Base-by-base conservation (phyloP, 805 yeast species). In the Citeromyces nyonsensis region DNA sequence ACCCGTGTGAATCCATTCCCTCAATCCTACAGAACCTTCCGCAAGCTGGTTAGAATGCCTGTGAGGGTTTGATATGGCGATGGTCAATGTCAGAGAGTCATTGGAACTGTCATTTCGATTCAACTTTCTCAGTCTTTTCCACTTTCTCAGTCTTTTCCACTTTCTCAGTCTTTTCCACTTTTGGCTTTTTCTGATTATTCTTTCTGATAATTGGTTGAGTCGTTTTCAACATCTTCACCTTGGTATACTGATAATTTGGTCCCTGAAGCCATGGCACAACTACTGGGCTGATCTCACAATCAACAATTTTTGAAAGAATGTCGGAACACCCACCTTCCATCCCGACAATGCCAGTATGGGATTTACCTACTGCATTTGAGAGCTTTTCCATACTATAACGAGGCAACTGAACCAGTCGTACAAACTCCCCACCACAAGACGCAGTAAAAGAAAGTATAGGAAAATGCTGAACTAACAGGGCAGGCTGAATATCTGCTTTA, bases 351-450 rank as follows among this genome's bases (percentile, higher is more conserved):
- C 56, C 48, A 4, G 44, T 43, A 26, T 54, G 44, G 7, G 49
- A 51, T 6, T 38, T 43, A 6, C 52, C 49, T 14, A 59, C 37
- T 4, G 40, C 44, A 15, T 40, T 36, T 27, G 64, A 55, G 2
- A 68, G 37, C 33, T 40, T 38, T 4, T 35, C 41, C 44, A 43
- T 45, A 6, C 57, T 40, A 3, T 58, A 68, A 35, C 56, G 59
- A 2, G 85, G 85, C 15, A 79, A 52, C 38, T 72, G 78, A 2
- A 78, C 59, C 29, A 78, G 51, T 37, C 70, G 74, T 4, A 72
- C 72, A n/a, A 58, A 37, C 4, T 41, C 38, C 4, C 39, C 38
- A 3, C 36, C 26, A 0, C 54, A 43, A 0, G 63, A 56, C 0
- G 79, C 62, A 15, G 69, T 55, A 34, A 52, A 63, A 15, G 70